Evolutionary conservation across 1,284 basidiomycete genomes (phyloP).

Genomic region (Coniferiporia weirii): DNA sequence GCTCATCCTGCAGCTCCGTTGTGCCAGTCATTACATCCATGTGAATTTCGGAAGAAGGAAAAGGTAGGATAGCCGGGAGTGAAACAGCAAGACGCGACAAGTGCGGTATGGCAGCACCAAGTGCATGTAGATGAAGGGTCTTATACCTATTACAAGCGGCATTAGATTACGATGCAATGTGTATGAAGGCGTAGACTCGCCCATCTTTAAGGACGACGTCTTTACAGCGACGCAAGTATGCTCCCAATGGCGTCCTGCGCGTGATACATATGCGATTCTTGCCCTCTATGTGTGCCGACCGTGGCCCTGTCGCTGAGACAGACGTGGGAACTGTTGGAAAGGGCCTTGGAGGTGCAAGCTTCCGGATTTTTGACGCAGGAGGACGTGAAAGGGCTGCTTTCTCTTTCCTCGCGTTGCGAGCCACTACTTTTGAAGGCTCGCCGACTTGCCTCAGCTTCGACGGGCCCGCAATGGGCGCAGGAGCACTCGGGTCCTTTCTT

Average conservation of each 20-base stretch:
- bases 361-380: conserved; percentile 42
- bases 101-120: conserved; percentile 86
- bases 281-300: conserved; percentile 67
- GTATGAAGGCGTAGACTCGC: conserved; percentile 35
- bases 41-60: conserved; percentile 55
- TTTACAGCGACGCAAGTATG: conserved; percentile 77
- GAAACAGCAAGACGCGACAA: conserved; percentile 68
- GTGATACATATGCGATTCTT: conserved; percentile 80
- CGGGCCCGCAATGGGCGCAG: background rate
- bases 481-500: background rate
- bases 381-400: background rate
- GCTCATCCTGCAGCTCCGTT: conserved; percentile 73
- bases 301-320: conserved; percentile 75
- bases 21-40: conserved; percentile 72
- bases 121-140: conserved; percentile 70
- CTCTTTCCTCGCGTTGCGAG: background rate
- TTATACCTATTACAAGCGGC: conserved; percentile 49
- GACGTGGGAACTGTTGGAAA: conserved; percentile 72
- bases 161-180: background rate
- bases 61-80: conserved; percentile 72
- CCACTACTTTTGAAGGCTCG: background rate
- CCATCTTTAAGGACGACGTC: conserved; percentile 73
- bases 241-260: conserved; percentile 67
- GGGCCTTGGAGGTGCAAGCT: conserved; percentile 65
- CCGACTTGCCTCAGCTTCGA: background rate